Evolutionary conservation across 2,329 filamentous ascomycete genomes (phyloP).

Genomic region (Aureobasidium sp.): DNA sequence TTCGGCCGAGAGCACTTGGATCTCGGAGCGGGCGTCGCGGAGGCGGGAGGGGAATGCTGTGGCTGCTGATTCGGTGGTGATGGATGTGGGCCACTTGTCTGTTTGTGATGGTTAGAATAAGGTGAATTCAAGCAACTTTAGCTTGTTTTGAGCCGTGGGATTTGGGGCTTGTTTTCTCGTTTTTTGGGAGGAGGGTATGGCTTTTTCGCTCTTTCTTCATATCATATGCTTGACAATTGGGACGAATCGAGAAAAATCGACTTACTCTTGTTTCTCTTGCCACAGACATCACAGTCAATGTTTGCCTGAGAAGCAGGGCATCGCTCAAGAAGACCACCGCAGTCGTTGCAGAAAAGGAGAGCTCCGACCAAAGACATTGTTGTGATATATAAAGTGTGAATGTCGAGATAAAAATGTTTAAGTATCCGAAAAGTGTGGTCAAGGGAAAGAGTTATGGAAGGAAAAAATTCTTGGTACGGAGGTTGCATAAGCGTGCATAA

Average conservation of each 20-base stretch:
- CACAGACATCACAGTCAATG: conserved; percentile 82
- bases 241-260: not conserved
- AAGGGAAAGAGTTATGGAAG: not conserved
- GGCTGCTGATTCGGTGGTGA: conserved; percentile 75
- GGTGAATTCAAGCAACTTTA: not conserved
- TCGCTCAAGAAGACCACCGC: conserved; percentile 79
- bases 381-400: not conserved
- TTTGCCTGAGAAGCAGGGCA: conserved; percentile 70
- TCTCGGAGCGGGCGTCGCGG: conserved; percentile 76
- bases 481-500: not conserved
- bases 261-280: conserved; percentile 73
- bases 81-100: conserved; percentile 71
- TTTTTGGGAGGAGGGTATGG: not conserved
- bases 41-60: conserved; percentile 84
- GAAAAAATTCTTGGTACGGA: conserved; percentile 4
- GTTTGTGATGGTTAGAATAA: conserved; percentile 17
- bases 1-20: conserved; percentile 72
- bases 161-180: not conserved
- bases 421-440: not conserved
- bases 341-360: conserved; percentile 86
- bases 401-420: not conserved
- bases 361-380: conserved; percentile 86
- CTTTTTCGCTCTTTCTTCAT: conserved; percentile 8
- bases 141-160: not conserved
- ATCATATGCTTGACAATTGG: too few species aligned